Evolutionary conservation across 2,329 filamentous ascomycete genomes (phyloP).

Genomic region (Botrytis fragariae): DNA sequence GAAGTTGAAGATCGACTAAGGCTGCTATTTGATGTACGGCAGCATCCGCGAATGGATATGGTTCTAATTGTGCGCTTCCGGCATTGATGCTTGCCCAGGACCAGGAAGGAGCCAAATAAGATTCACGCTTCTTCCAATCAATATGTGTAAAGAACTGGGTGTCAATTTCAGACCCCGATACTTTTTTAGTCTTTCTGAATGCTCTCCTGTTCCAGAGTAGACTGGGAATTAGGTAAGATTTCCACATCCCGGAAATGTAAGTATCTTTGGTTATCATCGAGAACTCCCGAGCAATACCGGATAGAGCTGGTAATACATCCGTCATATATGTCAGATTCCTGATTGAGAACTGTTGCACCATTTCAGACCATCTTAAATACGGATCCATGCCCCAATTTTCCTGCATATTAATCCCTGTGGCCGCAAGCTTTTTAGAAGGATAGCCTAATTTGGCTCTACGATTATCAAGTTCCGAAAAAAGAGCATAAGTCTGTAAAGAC

Average conservation of each 20-base stretch:
- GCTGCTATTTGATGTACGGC: constrained; percentile 18
- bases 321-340: constrained; percentile 18
- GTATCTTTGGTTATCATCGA: constrained; percentile 21
- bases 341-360: constrained; percentile 17
- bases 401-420: constrained; percentile 10
- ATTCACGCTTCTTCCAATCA: constrained; percentile 16
- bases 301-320: constrained; percentile 21
- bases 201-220: constrained; percentile 19
- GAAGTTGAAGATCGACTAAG: constrained; percentile 16
- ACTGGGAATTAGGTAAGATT: constrained; percentile 16
- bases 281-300: constrained; percentile 21
- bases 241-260: constrained; percentile 22
- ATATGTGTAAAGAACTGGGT: constrained; percentile 8
- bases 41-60: constrained; percentile 7
- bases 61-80: constrained; percentile 6
- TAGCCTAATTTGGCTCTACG: constrained; percentile 5
- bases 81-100: constrained; percentile 25
- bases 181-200: neutral
- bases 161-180: constrained; percentile 3
- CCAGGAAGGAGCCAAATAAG: constrained; percentile 24
- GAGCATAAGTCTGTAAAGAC: neutral
- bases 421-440: constrained; percentile 1
- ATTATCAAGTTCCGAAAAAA: constrained; percentile 7
- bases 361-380: constrained; percentile 21
- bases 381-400: constrained; percentile 18